Base-by-base conservation (phyloP, 306 rosid species). In the Purshia tridentata region DNA sequence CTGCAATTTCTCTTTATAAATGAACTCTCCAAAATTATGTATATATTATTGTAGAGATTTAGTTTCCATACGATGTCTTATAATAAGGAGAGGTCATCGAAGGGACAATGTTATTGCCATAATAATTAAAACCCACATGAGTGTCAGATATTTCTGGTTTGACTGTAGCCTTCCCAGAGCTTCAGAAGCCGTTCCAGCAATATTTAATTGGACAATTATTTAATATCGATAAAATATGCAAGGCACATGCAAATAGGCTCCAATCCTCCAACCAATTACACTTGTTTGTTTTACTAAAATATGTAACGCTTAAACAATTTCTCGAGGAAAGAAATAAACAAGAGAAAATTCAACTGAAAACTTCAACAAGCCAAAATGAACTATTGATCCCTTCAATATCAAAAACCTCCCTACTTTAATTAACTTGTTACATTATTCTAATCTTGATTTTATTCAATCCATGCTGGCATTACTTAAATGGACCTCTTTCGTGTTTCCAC, bases 341-440 rank as follows among this genome's bases (percentile, higher is more conserved):
- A 73, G 69, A 41, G 85, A 82, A 75, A 72, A 62, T n/a, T 50
- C 45, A 35, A 67, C 72, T 15, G 12, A 18, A 56, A 64, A 49
- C 40, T 68, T 44, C 8, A n/a, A 11, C 47, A 35, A 9, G 22
- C 60, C 52, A 70, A 14, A n/a, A 7, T 23, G 11, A 13, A 74
- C 1, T 5, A 47, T 41, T 22, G 42, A 22, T 46, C 6, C 55
- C 1, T 65, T 20, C 14, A 39, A 69, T 59, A 59, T 40, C 7
- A 4, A 15, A 67, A 53, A 16, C 65, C 59, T 62, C 35, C 35
- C 15, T 69, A 69, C 65, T 80, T 67, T 64, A 57, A 80, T 55
- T 22, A 14, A 20, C 9, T n/a, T 44, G 4, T 53, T 16, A 13
- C 9, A 19, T 16, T 62, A 51, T n/a, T 9, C 2, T 68, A 37